Evolutionary conservation across 2,329 filamentous ascomycete species (phyloP).

Genomic region (Ophiosphaerella narmari): DNA sequence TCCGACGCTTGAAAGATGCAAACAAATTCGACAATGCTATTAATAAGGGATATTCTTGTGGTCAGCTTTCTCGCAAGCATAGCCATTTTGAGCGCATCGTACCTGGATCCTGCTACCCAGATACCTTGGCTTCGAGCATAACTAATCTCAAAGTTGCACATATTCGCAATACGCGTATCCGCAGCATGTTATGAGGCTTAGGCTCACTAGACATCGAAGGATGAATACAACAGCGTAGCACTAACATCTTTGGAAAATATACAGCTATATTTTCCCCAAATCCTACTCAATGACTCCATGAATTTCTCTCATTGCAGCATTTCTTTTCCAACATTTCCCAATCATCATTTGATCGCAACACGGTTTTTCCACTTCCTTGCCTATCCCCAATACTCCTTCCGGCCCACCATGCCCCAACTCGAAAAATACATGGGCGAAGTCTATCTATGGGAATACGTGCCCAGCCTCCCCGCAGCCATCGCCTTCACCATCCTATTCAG

Average conservation of each 20-base stretch:
- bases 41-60: too few relatives aligned
- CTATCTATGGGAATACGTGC: slow-evolving; percentile 43
- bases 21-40: neutral
- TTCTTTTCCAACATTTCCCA: neutral
- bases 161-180: slow-evolving; percentile 7
- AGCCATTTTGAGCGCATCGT: neutral
- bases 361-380: neutral
- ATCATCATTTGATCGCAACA: neutral
- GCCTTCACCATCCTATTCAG: slow-evolving; percentile 55
- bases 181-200: neutral
- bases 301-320: too few relatives aligned
- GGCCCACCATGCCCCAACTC: slow-evolving; percentile 9
- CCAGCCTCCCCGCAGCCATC: slow-evolving; percentile 52
- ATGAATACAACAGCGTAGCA: too few relatives aligned
- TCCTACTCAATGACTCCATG: too few relatives aligned
- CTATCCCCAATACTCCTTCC: neutral
- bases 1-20: too few relatives aligned
- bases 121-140: neutral
- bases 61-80: slow-evolving; percentile 2
- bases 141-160: neutral
- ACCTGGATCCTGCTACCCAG: neutral
- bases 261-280: neutral
- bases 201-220: too few relatives aligned
- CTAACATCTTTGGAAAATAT: too few relatives aligned
- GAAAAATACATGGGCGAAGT: slow-evolving; percentile 12